Percentiles rank a stretch among this genome's conserved stretches.
phyloP scores from a whole-genome alignment of 495 filamentous ascomycete genomes.

The Amphirosellinia nigrospora region DNA sequence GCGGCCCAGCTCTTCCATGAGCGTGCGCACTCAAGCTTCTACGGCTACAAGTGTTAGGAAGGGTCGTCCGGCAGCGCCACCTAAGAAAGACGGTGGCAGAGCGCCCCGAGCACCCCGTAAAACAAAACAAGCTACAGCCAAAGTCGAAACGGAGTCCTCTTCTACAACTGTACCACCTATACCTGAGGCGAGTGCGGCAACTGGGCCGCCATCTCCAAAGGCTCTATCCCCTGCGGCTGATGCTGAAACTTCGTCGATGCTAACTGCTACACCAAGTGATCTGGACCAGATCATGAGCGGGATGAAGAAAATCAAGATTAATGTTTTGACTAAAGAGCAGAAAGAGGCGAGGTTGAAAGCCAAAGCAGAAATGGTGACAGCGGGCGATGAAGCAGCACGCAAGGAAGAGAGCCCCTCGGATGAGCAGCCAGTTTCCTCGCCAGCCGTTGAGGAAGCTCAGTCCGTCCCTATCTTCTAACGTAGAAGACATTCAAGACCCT shows the following conservation, averaged over 20 bases:
- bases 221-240: slow-evolving; percentile 27
- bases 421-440: not conserved
- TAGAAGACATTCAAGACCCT: not conserved
- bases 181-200: not conserved
- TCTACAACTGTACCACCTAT: not conserved
- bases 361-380: slow-evolving; percentile 32
- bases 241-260: slow-evolving; percentile 25
- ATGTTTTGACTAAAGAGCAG: slow-evolving; percentile 72
- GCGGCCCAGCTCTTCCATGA: slow-evolving; percentile 48
- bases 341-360: slow-evolving; percentile 60
- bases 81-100: slow-evolving; percentile 46
- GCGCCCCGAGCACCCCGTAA: slow-evolving; percentile 50
- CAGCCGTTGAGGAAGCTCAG: slow-evolving; percentile 3
- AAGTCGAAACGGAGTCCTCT: slow-evolving; percentile 38
- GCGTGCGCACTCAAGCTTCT: slow-evolving; percentile 36
- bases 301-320: slow-evolving; percentile 78
- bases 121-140: slow-evolving; percentile 50
- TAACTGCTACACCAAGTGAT: slow-evolving; percentile 31
- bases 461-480: not conserved
- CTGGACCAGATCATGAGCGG: slow-evolving; percentile 70
- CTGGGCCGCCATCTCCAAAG: not conserved
- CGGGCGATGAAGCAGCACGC: slow-evolving; percentile 29
- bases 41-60: slow-evolving; percentile 52
- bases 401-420: slow-evolving; percentile 7
- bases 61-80: slow-evolving; percentile 45